Conservation (phyloP, 129 eudicot species). For the Centella asiatica region DNA sequence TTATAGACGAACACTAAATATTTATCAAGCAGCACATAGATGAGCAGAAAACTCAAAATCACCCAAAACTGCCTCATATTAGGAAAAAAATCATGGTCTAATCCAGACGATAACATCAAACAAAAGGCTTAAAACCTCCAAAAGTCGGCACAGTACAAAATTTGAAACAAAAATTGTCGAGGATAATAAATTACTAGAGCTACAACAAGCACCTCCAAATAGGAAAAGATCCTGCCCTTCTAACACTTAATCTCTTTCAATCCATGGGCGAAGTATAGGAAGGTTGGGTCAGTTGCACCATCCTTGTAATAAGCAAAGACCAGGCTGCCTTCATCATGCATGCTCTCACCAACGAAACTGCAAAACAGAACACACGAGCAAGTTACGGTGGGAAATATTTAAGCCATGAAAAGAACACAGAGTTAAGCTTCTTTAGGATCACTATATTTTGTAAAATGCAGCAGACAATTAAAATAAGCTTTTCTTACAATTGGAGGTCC, state of each 20-base stretch:
- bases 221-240: neutral
- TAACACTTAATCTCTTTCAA: constrained; percentile 56
- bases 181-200: neutral
- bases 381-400: neutral
- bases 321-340: constrained; percentile 37
- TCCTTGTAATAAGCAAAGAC: constrained; percentile 69
- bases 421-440: neutral
- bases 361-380: neutral
- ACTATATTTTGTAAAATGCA: neutral
- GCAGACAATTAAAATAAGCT: constrained; percentile 16
- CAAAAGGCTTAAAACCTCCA: neutral
- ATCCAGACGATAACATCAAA: neutral
- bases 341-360: constrained; percentile 66
- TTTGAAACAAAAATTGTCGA: neutral
- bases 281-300: constrained; percentile 52
- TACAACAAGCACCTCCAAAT: constrained; percentile 5
- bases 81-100: neutral
- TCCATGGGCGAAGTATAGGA: constrained; percentile 46
- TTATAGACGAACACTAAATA: no score
- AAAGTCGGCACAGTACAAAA: neutral
- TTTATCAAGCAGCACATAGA: no score
- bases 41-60: neutral
- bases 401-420: neutral
- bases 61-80: neutral
- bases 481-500: constrained; percentile 86